Percentiles rank a stretch among this genome's conserved stretches.
These are phyloP conservation scores for Echium plantagineum DNA, from an alignment of 257 asterid species.

Conservation along the genomic window DNA sequence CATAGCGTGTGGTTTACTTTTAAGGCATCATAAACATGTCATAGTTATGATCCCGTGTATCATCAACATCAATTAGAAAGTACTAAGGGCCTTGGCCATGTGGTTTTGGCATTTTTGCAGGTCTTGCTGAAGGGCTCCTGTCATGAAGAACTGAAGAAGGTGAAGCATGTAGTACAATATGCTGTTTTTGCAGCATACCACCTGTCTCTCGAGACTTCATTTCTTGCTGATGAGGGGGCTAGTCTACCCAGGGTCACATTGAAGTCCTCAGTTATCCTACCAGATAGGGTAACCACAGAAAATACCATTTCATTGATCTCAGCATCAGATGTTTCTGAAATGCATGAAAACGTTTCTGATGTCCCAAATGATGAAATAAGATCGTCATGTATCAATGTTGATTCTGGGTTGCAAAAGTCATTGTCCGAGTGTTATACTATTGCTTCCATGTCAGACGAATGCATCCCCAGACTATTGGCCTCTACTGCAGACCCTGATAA, in stretches of 20 bases:
- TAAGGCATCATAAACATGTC: too few relatives aligned
- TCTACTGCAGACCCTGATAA: not conserved
- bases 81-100: too few relatives aligned
- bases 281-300: constrained; percentile 55
- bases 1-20: too few relatives aligned
- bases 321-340: constrained; percentile 31
- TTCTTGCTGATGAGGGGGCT: constrained; percentile 67
- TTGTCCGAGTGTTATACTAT: not conserved
- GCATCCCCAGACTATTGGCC: not conserved
- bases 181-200: constrained; percentile 64
- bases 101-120: constrained; percentile 16
- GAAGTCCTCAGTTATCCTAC: constrained; percentile 64
- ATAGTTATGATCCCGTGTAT: too few relatives aligned
- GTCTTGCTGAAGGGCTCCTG: constrained; percentile 43
- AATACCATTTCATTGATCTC: constrained; percentile 67
- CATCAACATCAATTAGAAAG: not conserved
- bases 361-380: constrained; percentile 41
- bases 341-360: constrained; percentile 30
- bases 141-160: constrained; percentile 46
- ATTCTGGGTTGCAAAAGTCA: constrained; percentile 6
- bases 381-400: constrained; percentile 35
- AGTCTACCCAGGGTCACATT: constrained; percentile 54
- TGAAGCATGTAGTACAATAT: constrained; percentile 43
- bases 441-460: not conserved
- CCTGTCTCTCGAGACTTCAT: constrained; percentile 51